Base-by-base conservation (phyloP, 1,284 basidiomycete species). In the Afroboletus lepidellus region DNA sequence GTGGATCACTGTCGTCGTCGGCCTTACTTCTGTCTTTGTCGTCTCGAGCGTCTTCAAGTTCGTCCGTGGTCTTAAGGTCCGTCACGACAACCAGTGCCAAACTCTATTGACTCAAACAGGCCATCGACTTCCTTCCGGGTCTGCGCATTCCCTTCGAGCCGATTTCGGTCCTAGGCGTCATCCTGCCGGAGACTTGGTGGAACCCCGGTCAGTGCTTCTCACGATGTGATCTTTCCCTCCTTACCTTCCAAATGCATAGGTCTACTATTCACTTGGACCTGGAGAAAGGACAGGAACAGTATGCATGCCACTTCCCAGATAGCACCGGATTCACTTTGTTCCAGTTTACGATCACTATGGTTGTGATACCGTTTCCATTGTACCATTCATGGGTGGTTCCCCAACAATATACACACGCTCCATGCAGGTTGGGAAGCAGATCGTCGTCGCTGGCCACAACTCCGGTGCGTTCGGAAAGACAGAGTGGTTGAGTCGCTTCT, bases 361-460 rank as follows among this genome's bases (percentile, higher is more conserved):
- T 6, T 66, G 55, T 33, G 78, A 81, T 49, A 77, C 69, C 9
- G 65, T 81, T 21, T 74, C 76, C 3, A 53, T 81, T 8, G 66
- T 78, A 0, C 74, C 77, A 0, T 72, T 75, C 51, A n/a, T 81
- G 7, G 48, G 54, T 6, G 77, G 76, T 2, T 46, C 58, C 11
- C 68, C 76, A 1, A 58, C 59, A 0, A 61, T 79, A 39, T 78
- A 73, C 55, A 78, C 77, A 0, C 70, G 70, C n/a, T 79, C 77
- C 48, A 55, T 81, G 41, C 75, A 80, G 45, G 72, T 81, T 6
- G 71, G 69, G 8, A 70, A 72, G n/a, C 80, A 80, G 60, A 64
- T 80, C 13, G 62, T 71, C 24, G 60, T 63, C 2, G 72, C 72
- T 5, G 72, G 74, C 3, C 70, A 73, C 18, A 74, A 66, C 36